Conservation (phyloP, 2,329 filamentous ascomycete genomes). For the Phialophora tarda region DNA sequence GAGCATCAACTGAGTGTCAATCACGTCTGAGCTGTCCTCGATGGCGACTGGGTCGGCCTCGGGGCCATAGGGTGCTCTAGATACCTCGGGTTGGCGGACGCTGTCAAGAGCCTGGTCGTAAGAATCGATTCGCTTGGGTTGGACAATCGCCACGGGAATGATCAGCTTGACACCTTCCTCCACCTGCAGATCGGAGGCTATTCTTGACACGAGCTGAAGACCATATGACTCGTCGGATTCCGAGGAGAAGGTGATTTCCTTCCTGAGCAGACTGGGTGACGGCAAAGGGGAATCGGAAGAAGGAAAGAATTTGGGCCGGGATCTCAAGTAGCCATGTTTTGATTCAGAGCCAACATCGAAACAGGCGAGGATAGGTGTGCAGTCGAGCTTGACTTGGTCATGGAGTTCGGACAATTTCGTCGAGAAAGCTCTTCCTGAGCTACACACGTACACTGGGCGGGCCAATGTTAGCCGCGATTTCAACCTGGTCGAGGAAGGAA, state of each 20-base stretch:
- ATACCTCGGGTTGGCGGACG: constrained; percentile 19
- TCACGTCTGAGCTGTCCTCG: constrained; percentile 45
- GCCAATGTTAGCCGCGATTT: constrained; percentile 10
- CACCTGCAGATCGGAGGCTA: constrained; percentile 57
- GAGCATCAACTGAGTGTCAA: constrained; percentile 63
- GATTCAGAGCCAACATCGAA: constrained; percentile 58
- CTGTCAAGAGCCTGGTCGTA: constrained; percentile 30
- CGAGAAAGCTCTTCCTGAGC: constrained; percentile 59
- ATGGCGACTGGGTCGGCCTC: constrained; percentile 36
- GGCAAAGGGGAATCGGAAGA: constrained; percentile 43
- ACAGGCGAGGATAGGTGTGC: constrained; percentile 62
- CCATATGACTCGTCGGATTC: constrained; percentile 56
- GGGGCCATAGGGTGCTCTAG: constrained; percentile 32
- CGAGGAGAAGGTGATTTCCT: constrained; percentile 51
- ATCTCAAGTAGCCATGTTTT: constrained; percentile 44
- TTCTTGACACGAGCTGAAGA: constrained; percentile 54
- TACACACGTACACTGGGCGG: constrained; percentile 59
- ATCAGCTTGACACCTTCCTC: constrained; percentile 57
- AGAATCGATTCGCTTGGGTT: constrained; percentile 41
- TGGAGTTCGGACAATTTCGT: constrained; percentile 58
- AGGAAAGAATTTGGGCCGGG: constrained; percentile 43
- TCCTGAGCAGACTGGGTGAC: constrained; percentile 40
- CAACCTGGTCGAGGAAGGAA: not conserved
- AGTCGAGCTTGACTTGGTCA: constrained; percentile 48
- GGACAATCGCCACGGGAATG: constrained; percentile 57